Percentiles rank a stretch among this genome's conserved stretches.
phyloP scores from a whole-genome alignment of 805 yeast genomes.

The Saccharomycopsis malanga region DNA sequence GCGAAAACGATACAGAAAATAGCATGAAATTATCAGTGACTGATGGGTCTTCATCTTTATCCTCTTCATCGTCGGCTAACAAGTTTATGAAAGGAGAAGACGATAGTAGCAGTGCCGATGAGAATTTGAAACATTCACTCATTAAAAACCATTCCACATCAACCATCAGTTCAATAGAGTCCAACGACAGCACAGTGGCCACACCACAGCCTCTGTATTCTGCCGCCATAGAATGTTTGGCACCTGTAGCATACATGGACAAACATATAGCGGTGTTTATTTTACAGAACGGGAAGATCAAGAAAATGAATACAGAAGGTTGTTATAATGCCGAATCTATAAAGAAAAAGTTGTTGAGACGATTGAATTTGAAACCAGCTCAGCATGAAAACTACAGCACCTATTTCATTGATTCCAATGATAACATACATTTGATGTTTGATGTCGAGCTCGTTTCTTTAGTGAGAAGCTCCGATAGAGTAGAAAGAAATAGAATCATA shows the following conservation, averaged over 20 bases:
- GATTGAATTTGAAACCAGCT: conserved; percentile 40
- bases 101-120: neutral
- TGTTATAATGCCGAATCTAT: conserved; percentile 78
- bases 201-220: neutral
- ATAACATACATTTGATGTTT: conserved; percentile 43
- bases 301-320: conserved; percentile 63
- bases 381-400: conserved; percentile 49
- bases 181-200: conserved; percentile 3
- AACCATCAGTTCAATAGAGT: conserved; percentile 13
- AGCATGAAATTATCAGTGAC: neutral
- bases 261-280: conserved; percentile 54
- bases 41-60: neutral
- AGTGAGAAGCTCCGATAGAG: conserved; percentile 66
- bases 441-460: conserved; percentile 79
- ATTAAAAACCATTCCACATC: conserved; percentile 12
- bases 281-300: conserved; percentile 64
- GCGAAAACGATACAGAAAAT: conserved; percentile 5
- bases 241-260: conserved; percentile 19
- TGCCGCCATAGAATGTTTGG: conserved; percentile 12
- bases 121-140: neutral
- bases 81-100: neutral
- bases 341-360: conserved; percentile 58
- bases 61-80: neutral
- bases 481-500: conserved; percentile 62
- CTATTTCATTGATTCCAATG: conserved; percentile 44